Percentiles rank a stretch among this genome's conserved stretches.
Conservation (phyloP, 106 monocot species). For the Acanthochlamys bracteata region DNA sequence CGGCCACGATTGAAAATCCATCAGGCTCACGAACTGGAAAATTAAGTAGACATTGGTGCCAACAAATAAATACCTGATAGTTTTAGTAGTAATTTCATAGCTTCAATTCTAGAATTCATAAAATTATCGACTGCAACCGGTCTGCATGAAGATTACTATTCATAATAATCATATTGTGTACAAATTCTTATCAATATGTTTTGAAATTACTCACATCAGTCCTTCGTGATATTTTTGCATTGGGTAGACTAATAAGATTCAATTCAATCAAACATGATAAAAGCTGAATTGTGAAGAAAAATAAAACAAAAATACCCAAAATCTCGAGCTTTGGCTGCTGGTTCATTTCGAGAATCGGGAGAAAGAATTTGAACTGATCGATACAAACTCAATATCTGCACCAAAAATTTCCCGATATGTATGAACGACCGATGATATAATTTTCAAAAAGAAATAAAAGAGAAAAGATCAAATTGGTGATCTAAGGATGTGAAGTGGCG, state of each 20-base stretch:
- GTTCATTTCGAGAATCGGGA: not conserved
- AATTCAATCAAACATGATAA: not conserved
- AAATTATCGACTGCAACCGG: too few relatives aligned
- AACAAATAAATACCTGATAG: not conserved
- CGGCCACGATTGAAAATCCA: conserved; percentile 70
- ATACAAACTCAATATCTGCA: not conserved
- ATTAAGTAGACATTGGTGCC: not conserved
- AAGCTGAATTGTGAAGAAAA: not conserved
- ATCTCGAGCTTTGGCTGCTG: conserved; percentile 25
- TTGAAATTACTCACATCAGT: too few relatives aligned
- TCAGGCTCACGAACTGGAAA: conserved; percentile 72
- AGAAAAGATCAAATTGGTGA: too few relatives aligned
- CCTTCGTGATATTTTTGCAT: too few relatives aligned
- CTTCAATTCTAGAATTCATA: too few relatives aligned
- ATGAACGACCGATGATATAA: too few relatives aligned
- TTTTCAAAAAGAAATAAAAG: too few relatives aligned
- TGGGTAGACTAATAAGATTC: not conserved
- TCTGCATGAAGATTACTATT: too few relatives aligned
- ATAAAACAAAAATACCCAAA: conserved; percentile 17
- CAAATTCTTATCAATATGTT: too few relatives aligned
- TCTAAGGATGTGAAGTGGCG: too few relatives aligned
- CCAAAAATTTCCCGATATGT: conserved; percentile 4
- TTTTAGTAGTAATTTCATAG: too few relatives aligned
- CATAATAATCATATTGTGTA: too few relatives aligned
- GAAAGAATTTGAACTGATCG: not conserved